Evolutionary conservation across 371 early-diverging fungal genomes (phyloP).

Genomic region (Chytridium lagenaria): DNA sequence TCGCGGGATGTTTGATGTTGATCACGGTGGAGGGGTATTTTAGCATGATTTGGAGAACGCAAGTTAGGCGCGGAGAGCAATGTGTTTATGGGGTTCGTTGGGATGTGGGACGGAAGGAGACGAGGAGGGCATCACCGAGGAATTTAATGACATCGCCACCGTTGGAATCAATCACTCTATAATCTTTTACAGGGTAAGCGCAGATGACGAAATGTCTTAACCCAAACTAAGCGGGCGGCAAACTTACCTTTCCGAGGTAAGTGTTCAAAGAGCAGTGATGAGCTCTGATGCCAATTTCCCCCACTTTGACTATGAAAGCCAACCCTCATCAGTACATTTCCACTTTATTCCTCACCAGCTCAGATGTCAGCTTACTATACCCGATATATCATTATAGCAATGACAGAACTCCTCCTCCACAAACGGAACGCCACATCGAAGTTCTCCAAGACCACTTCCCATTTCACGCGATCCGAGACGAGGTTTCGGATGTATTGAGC

Average conservation of each 20-base stretch:
- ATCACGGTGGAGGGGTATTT: background rate
- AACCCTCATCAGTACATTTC: background rate
- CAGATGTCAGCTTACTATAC: background rate
- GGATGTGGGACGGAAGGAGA: background rate
- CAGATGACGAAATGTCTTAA: background rate
- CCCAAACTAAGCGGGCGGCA: background rate
- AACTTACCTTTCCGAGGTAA: background rate
- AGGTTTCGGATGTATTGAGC: background rate
- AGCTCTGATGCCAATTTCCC: constrained; percentile 4
- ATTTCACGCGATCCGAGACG: background rate
- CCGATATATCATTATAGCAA: background rate
- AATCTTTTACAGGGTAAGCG: no score
- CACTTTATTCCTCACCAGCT: constrained; percentile 4
- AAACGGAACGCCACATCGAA: background rate
- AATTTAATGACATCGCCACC: constrained; percentile 3
- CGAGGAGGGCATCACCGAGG: constrained; percentile 2
- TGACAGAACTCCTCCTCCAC: background rate
- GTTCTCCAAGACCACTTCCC: background rate
- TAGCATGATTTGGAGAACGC: background rate
- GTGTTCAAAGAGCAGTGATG: background rate
- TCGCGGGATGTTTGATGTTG: background rate
- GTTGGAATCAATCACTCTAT: no score
- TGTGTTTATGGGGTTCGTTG: background rate
- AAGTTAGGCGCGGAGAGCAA: background rate
- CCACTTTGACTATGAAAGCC: background rate